Conservation (phyloP, 306 rosid species). For the Luffa acutangula region DNA sequence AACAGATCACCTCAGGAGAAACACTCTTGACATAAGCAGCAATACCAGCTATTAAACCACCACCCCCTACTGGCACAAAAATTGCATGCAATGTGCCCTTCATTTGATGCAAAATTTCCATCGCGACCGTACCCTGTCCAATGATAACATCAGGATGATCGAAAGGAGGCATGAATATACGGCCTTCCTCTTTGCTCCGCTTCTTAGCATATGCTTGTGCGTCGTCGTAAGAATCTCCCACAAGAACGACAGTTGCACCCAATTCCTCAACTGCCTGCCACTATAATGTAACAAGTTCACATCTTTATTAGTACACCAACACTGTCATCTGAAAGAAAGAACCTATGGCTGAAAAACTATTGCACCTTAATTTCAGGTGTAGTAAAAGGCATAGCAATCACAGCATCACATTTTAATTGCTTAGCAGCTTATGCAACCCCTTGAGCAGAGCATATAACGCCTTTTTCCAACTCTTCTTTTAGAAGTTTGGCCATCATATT, state of each 20-base stretch:
- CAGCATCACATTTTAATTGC: conserved; percentile 48
- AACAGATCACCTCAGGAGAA: conserved; percentile 47
- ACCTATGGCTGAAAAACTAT: too few species aligned
- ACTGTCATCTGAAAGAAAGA: too few species aligned
- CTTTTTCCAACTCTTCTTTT: conserved; percentile 41
- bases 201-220: conserved; percentile 81
- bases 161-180: conserved; percentile 72
- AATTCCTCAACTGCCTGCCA: conserved; percentile 63
- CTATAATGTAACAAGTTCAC: conserved; percentile 12
- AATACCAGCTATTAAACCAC: conserved; percentile 89
- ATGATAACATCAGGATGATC: conserved; percentile 79
- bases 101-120: conserved; percentile 75
- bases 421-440: conserved; percentile 83
- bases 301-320: too few species aligned
- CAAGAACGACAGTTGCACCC: conserved; percentile 67
- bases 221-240: conserved; percentile 82
- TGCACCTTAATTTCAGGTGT: conserved; percentile 82
- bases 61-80: conserved; percentile 95
- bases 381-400: conserved; percentile 74
- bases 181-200: conserved; percentile 43
- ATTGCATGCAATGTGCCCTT: conserved; percentile 56
- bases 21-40: conserved; percentile 86
- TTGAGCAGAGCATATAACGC: conserved; percentile 93
- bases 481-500: conserved; percentile 86
- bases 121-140: conserved; percentile 91